Conservation (phyloP, 306 rosid species). For the Geum urbanum region DNA sequence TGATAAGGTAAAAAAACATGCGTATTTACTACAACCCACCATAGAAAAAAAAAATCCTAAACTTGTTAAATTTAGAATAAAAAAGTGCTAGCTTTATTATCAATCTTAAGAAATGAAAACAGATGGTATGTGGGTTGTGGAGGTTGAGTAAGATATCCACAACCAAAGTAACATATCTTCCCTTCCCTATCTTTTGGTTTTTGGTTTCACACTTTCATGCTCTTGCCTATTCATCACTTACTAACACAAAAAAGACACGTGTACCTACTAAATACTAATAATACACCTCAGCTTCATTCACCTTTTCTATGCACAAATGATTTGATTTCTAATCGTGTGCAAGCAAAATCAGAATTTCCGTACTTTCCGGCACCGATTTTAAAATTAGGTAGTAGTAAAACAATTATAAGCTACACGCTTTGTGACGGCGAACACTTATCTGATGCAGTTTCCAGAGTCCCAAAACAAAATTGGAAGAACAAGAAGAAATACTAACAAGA, state of each 20-base stretch:
- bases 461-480: neutral
- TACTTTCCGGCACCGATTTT: neutral
- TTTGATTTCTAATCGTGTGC: slow-evolving; percentile 5
- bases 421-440: neutral
- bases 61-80: neutral
- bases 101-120: neutral
- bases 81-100: neutral
- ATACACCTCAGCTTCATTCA: slow-evolving; percentile 1
- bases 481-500: neutral
- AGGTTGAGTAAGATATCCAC: neutral
- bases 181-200: neutral
- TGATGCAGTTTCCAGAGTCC: neutral
- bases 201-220: neutral
- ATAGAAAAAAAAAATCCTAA: too few species aligned
- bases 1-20: neutral
- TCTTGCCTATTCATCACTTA: slow-evolving; percentile 3
- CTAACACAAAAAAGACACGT: neutral
- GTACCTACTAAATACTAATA: slow-evolving; percentile 10
- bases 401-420: too few species aligned
- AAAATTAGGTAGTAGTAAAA: too few species aligned
- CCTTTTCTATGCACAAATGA: neutral
- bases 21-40: neutral
- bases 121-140: too few species aligned
- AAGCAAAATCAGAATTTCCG: neutral
- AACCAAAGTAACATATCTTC: neutral